A percentile compares a stretch with the other conserved stretches of the same genome.
phyloP scores from a whole-genome alignment of 1,284 basidiomycete genomes.

The Irpex lacteus region DNA sequence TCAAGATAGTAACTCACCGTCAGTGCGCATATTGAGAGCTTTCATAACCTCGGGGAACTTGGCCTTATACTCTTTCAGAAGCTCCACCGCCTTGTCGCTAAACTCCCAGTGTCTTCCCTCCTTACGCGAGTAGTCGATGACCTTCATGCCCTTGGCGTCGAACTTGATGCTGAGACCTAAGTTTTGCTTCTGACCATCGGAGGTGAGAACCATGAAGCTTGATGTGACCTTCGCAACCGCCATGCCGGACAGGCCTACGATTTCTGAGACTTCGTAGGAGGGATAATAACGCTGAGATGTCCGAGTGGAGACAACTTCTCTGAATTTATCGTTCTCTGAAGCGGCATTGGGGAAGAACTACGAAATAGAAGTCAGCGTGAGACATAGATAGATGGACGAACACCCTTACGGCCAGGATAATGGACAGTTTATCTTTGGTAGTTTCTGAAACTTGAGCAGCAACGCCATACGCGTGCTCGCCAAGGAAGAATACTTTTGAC shows the following conservation, averaged over 20 bases:
- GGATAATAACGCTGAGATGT: slow-evolving; percentile 66
- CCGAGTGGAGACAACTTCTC: slow-evolving; percentile 56
- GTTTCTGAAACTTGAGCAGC: slow-evolving; percentile 86
- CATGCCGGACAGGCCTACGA: slow-evolving; percentile 69
- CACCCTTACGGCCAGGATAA: slow-evolving; percentile 73
- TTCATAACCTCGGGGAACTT: slow-evolving; percentile 83
- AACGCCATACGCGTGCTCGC: slow-evolving; percentile 90
- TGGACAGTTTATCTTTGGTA: slow-evolving; percentile 64
- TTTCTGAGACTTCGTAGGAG: slow-evolving; percentile 71
- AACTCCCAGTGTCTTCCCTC: slow-evolving; percentile 90
- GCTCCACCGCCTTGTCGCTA: slow-evolving; percentile 80
- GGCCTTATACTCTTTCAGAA: slow-evolving; percentile 83
- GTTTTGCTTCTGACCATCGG: slow-evolving; percentile 82
- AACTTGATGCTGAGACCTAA: slow-evolving; percentile 96
- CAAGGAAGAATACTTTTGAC: slow-evolving; percentile 94
- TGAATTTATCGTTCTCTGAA: slow-evolving; percentile 78
- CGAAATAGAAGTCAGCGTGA: slow-evolving; percentile 12
- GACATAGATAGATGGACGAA: background rate
- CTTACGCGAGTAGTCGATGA: slow-evolving; percentile 91
- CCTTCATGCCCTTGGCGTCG: slow-evolving; percentile 94
- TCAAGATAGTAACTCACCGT: slow-evolving; percentile 46
- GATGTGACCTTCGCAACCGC: slow-evolving; percentile 90
- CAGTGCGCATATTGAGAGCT: slow-evolving; percentile 62
- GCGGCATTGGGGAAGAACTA: slow-evolving; percentile 86
- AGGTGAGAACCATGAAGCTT: slow-evolving; percentile 82